Evolutionary conservation across 164 flowering plant species (phyloP), one percentile per base, ranked within the genome.

Genomic region (Umbellularia californica): DNA sequence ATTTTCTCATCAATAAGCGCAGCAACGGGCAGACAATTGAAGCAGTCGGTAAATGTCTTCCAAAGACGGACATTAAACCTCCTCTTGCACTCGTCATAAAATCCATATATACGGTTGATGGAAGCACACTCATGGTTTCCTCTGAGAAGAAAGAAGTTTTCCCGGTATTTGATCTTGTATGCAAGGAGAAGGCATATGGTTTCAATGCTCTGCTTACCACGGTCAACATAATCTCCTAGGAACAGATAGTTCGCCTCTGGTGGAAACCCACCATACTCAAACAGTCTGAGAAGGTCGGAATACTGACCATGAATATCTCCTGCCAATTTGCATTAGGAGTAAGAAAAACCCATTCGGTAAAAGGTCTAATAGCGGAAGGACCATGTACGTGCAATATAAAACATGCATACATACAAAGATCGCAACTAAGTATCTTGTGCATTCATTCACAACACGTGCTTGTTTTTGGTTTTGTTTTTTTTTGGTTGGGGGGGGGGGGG

Each of bases 261-360:
- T 17, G 92, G 92, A 60, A 79, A 85, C 12, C 92, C 92, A 19
- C 90, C 90, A 77, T 84, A 86, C 74, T 88, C 89, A 76, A 88
- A 88, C 79, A 88, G 76, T 24, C 89, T 81, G 15, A 88, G 81
- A 70, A 88, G 92, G 80, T 88, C 92, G 50, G 84, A 75, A 74
- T 76, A 86, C 77, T 89, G 90, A 58, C 92, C 92, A 73, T 86
- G 92, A 78, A 89, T 78, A 79, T 89, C 92, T 50, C 92, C 92
- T 89, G 86, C 25, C 10, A 9, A 58, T 27, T 50, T n/a, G 24
- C 17, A 15, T 15, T 17, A 14, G 60, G 13, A 14, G 17, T 3
- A 15, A 55, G 47, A 41, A 41, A 41, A 41, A 41, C 47, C 11
- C 47, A 41, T 41, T 41, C 47, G 9, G 10, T 9, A 41, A 41